Evolutionary conservation across 2,329 filamentous ascomycete genomes (phyloP), one percentile per base, ranked within the genome.

Genomic region (Ophiocordyceps camponoti-leonardi): DNA sequence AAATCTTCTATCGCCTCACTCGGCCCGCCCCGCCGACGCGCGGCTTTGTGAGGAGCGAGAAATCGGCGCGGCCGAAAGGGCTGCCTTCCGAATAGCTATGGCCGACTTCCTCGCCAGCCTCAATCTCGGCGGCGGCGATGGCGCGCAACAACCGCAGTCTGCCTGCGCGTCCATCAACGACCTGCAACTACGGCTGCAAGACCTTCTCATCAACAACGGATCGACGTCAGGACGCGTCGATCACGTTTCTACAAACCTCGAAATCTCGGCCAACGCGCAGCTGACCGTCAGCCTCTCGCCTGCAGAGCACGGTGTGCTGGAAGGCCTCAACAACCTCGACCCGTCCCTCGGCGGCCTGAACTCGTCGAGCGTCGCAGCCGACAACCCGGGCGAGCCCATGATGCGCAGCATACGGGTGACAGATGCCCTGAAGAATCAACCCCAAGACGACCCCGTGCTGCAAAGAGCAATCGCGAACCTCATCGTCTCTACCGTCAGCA

Each of bases 401-500:
- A 54, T 59, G 37, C 64, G 65, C 43, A 58, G 61, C 8, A 63
- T 75, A 18, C 58, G 54, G 14, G 68, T 64, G 11, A 64, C 62
- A 47, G 69, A 75, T 37, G 61, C 64, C 0, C 50, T 75, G 16
- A 59, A 65, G 51, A 67, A 67, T 50, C 73, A 76, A 56, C 66
- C 69, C 0, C 54, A 60, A 33, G 65, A 71, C 44, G 61, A 73
- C 46, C 69, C 71, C 0, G 54, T 58, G 1, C 56, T 71, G 31
- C 75, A 77, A 53, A 65, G 61, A 46, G 60, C 64, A 1, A 65
- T 76, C 28, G 66, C 71, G 10, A 68, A 67, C 50, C 63, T 70
- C 44, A 68, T 79, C 48, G 58, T 69, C 30, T 54, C 53, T 12
- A 58, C 61, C 3, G 51, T 77, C 14, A 59, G 66, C 22, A 55